phyloP scores from a whole-genome alignment of 441 rosid genomes.

The Melastoma candidum region DNA sequence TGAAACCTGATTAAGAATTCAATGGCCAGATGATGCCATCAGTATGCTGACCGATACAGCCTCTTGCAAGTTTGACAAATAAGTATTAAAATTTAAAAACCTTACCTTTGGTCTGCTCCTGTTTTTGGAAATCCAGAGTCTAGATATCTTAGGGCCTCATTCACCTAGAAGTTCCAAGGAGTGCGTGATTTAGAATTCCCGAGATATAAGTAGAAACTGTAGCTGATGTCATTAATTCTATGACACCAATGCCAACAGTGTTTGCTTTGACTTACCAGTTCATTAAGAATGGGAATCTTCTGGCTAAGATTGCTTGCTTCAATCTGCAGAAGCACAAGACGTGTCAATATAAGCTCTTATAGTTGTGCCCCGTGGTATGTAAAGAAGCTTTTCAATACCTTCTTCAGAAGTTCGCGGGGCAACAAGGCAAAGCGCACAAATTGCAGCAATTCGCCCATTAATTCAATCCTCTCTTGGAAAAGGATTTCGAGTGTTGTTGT shows the following conservation, averaged over 20 bases:
- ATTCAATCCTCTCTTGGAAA: constrained; percentile 60
- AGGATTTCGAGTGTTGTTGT: constrained; percentile 32
- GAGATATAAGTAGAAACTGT: not conserved
- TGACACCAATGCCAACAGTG: too few relatives aligned
- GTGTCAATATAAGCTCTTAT: constrained; percentile 1
- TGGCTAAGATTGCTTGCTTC: constrained; percentile 50
- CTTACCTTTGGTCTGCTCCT: constrained; percentile 50
- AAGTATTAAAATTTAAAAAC: not conserved
- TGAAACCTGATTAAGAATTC: constrained; percentile 39
- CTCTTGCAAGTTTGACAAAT: not conserved
- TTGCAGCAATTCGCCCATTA: constrained; percentile 47
- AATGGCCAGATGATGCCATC: not conserved
- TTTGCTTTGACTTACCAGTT: constrained; percentile 49
- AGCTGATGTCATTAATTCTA: not conserved
- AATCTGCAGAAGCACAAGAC: constrained; percentile 46
- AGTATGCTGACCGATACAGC: not conserved
- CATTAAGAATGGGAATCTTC: constrained; percentile 27
- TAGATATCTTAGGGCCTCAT: constrained; percentile 40
- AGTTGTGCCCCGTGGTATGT: not conserved
- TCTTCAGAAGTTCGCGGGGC: constrained; percentile 55
- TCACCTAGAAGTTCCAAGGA: constrained; percentile 37
- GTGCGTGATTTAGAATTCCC: constrained; percentile 9
- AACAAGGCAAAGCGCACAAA: constrained; percentile 79
- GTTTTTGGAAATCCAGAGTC: constrained; percentile 32
- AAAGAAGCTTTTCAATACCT: constrained; percentile 29